Conservation (phyloP, 1,284 basidiomycete genomes). For the Pseudozyma flocculosa region DNA sequence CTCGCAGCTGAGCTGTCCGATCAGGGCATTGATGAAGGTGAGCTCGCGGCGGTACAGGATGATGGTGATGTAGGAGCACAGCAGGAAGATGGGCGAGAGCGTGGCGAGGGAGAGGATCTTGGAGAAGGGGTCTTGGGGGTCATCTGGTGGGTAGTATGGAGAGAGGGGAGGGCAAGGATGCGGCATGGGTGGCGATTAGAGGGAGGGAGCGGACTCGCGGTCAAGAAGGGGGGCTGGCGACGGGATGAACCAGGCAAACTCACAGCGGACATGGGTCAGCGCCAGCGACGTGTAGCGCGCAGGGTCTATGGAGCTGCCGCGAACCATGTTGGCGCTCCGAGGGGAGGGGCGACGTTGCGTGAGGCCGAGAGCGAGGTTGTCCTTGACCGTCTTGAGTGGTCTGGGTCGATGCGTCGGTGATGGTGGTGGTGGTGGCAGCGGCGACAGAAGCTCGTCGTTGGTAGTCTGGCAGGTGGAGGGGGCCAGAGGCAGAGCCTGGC, state of each 20-base stretch:
- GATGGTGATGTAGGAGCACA: conserved; percentile 70
- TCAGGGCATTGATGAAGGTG: conserved; percentile 76
- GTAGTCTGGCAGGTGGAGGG: no score
- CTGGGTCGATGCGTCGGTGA: no score
- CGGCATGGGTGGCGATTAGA: not conserved
- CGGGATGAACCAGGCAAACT: no score
- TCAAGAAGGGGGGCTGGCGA: no score
- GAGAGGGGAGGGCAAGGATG: not conserved
- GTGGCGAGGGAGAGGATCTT: conserved; percentile 48
- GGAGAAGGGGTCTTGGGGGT: conserved; percentile 39
- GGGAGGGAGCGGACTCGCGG: not conserved
- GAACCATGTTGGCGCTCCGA: no score
- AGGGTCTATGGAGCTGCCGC: conserved; percentile 33
- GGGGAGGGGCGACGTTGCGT: no score
- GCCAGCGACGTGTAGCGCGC: conserved; percentile 41
- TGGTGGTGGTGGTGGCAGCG: no score
- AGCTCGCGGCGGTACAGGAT: conserved; percentile 75
- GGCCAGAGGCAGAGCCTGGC: no score
- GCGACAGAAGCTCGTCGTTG: no score
- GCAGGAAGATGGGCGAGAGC: conserved; percentile 50
- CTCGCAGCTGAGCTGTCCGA: conserved; percentile 75
- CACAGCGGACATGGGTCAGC: conserved; percentile 53
- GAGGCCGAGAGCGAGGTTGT: no score
- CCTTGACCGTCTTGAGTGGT: no score
- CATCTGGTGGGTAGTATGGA: conserved; percentile 13